Base-by-base conservation (phyloP, 2,329 filamentous ascomycete species). In the Sarocladium strictum region DNA sequence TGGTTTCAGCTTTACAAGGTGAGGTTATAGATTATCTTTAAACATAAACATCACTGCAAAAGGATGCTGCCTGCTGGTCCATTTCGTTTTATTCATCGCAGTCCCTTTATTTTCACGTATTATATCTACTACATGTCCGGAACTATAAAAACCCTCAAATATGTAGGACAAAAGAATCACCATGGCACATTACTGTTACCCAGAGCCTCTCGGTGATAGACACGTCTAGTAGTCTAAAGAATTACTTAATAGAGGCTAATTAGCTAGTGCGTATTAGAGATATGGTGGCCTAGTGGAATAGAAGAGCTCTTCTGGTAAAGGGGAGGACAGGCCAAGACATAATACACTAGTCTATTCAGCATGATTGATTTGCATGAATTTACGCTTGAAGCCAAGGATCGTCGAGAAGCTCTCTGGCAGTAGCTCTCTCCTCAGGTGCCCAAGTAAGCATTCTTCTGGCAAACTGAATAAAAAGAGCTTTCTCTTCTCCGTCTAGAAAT, bases 401-500 rank as follows among this genome's bases (percentile, higher is more conserved):
- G 9, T 66, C 57, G 1, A 67, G 58, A 35, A 67, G 52, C 52
- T 67, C 63, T 43, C 59, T 61, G 12, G 64, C 63, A 2, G 65
- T 66, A 26, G 61, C 61, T 7, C 65, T 59, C 29, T 66, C 54
- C 51, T 65, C 63, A 0, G 65, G 65, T 15, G 59, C n/a, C 65
- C 65, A 67, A 1, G 58, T 58, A 21, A 67, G 40, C 64, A 67
- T 67, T 14, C 63, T 59, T 53, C 59, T 62, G 9, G 61, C 59
- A 60, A 67, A 67, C 24, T 56, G 56, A 57, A 67, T 56, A 26
- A 67, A 67, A 1, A 63, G 58, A 21, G 41, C 43, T 50, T 59
- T 57, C 50, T 67, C 58, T 10, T 61, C 54, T 23, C 59, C 59
- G 11, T 63, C 58, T 2, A 63, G 59, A 53, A 61, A 59, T 14